Conservation (phyloP, 2,329 filamentous ascomycete genomes). For the Apiospora rasikravindrae region DNA sequence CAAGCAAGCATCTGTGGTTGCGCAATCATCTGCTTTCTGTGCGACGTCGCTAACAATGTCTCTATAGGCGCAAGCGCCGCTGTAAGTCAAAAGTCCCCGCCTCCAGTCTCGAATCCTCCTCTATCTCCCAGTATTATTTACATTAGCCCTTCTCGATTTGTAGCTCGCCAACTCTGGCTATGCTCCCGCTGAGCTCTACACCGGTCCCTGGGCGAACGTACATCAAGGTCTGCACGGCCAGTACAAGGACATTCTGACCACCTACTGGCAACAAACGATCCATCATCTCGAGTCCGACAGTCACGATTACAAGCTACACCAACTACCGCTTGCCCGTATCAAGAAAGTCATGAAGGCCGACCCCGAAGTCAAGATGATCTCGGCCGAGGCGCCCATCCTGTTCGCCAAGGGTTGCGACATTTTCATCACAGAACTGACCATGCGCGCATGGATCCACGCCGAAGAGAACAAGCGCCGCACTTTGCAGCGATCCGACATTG, state of each 20-base stretch:
- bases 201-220: slow-evolving; percentile 94
- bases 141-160: slow-evolving; percentile 34
- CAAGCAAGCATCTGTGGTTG: slow-evolving; percentile 24
- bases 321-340: slow-evolving; percentile 94
- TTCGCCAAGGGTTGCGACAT: slow-evolving; percentile 99
- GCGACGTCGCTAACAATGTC: slow-evolving; percentile 41
- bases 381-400: slow-evolving; percentile 93
- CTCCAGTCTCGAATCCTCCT: slow-evolving; percentile 19
- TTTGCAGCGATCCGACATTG: slow-evolving; percentile 93
- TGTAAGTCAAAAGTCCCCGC: slow-evolving; percentile 41
- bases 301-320: slow-evolving; percentile 98
- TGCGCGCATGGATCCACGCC: slow-evolving; percentile 99
- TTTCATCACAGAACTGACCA: slow-evolving; percentile 98
- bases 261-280: slow-evolving; percentile 99
- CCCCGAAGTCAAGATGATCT: slow-evolving; percentile 99
- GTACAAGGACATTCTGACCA: slow-evolving; percentile 96
- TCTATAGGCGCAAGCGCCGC: slow-evolving; percentile 53
- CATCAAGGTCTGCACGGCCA: slow-evolving; percentile 92
- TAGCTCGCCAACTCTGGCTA: slow-evolving; percentile 87
- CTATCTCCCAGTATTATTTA: slow-evolving; percentile 20
- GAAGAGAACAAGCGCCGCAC: slow-evolving; percentile 98
- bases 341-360: slow-evolving; percentile 99
- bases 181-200: slow-evolving; percentile 92
- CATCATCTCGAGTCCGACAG: slow-evolving; percentile 92
- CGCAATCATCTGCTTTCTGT: slow-evolving; percentile 33